Evolutionary conservation across 768 basidiomycete genomes (phyloP).

Genomic region (Boletellus ananiceps): DNA sequence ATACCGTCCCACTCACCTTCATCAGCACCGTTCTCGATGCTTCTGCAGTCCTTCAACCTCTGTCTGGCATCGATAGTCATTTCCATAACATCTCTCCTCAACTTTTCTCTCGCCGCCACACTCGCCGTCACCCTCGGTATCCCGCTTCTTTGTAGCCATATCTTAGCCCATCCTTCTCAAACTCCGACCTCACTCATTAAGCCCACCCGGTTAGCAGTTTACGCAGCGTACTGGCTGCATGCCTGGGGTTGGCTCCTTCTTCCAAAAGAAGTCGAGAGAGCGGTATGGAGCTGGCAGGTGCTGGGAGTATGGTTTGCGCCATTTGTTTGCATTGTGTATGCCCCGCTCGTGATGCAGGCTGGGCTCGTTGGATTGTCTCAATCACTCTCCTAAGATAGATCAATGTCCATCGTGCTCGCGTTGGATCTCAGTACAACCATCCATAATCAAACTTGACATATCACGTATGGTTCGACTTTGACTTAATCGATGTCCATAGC

Average conservation of each 20-base stretch:
- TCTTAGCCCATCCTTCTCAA: conserved; percentile 21
- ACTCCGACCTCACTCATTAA: conserved; percentile 23
- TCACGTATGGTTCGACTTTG: neutral
- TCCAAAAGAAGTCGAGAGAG: conserved; percentile 42
- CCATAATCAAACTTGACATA: neutral
- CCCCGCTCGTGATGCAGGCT: conserved; percentile 69
- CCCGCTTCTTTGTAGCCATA: conserved; percentile 52
- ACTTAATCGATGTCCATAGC: conserved; percentile 32
- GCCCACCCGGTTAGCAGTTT: conserved; percentile 9
- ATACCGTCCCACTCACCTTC: conserved; percentile 23
- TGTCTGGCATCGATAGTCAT: conserved; percentile 84
- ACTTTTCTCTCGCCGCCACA: conserved; percentile 82
- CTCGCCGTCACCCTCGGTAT: conserved; percentile 62
- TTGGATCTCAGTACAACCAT: neutral
- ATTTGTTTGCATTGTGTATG: conserved; percentile 74
- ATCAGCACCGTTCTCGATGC: conserved; percentile 38
- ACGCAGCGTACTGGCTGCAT: conserved; percentile 41
- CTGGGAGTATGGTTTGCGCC: conserved; percentile 81
- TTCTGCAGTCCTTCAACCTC: conserved; percentile 72
- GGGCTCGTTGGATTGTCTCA: conserved; percentile 46
- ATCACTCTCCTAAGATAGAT: conserved; percentile 6
- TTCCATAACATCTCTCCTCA: conserved; percentile 81
- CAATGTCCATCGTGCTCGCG: neutral
- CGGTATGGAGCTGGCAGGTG: conserved; percentile 75
- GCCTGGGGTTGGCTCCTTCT: conserved; percentile 57